These are phyloP conservation scores for Talaromyces sp. DNA, from an alignment of 2,329 filamentous ascomycete species.

Conservation along the genomic window DNA sequence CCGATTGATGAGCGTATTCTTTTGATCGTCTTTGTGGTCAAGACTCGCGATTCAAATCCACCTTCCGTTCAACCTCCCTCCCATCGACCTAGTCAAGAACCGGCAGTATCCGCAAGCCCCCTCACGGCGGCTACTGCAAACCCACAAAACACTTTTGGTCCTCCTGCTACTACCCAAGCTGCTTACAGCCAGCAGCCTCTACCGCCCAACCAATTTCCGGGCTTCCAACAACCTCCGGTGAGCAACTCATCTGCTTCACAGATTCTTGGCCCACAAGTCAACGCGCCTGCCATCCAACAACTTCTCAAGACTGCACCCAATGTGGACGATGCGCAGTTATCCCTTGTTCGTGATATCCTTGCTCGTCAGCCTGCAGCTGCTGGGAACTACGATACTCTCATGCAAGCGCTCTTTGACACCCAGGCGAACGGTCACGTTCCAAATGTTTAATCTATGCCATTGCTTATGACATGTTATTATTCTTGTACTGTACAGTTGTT, in stretches of 20 bases:
- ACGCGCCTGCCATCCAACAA: conserved; percentile 68
- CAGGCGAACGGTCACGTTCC: conserved; percentile 35
- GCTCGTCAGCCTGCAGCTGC: conserved; percentile 66
- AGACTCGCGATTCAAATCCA: conserved; percentile 55
- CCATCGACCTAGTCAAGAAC: conserved; percentile 41
- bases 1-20: conserved; percentile 74
- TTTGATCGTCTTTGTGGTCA: conserved; percentile 81
- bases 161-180: conserved; percentile 24
- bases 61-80: conserved; percentile 45
- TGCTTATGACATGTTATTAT: conserved; percentile 7
- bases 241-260: conserved; percentile 63
- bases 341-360: conserved; percentile 70
- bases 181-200: conserved; percentile 19
- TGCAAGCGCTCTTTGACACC: conserved; percentile 43
- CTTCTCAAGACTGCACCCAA: conserved; percentile 69
- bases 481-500: conserved; percentile 23
- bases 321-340: conserved; percentile 73
- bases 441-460: conserved; percentile 6
- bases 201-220: conserved; percentile 11
- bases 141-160: conserved; percentile 20
- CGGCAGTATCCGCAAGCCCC: conserved; percentile 36
- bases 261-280: conserved; percentile 65
- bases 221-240: conserved; percentile 33
- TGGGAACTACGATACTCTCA: conserved; percentile 56
- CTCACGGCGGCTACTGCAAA: conserved; percentile 33